Percentiles rank a stretch among this genome's conserved stretches.
phyloP scores from a whole-genome alignment of 345 rosid genomes.

The Salix dunnii region DNA sequence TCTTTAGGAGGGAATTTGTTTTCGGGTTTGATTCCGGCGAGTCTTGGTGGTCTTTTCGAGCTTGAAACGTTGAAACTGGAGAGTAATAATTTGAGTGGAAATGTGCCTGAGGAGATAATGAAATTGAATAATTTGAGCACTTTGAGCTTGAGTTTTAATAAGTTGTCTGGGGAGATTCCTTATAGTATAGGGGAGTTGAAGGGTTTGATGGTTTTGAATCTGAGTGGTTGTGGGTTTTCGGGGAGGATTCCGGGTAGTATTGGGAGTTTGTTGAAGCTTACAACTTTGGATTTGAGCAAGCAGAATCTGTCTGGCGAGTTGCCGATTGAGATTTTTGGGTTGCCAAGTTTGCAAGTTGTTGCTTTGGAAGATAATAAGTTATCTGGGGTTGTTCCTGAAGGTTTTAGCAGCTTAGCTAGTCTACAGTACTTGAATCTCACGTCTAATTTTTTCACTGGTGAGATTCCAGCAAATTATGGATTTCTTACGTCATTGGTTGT shows the following conservation, averaged over 20 bases:
- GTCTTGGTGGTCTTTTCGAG: conserved; percentile 41
- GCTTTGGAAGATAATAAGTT: conserved; percentile 79
- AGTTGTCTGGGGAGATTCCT: conserved; percentile 26
- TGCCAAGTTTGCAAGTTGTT: conserved; percentile 79
- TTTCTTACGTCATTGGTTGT: conserved; percentile 60
- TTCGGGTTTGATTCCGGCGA: conserved; percentile 59
- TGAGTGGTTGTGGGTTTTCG: conserved; percentile 23
- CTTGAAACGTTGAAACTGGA: conserved; percentile 56
- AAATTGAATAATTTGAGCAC: conserved; percentile 53
- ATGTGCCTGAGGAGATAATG: conserved; percentile 58
- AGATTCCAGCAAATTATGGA: conserved; percentile 65
- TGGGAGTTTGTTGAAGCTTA: conserved; percentile 26
- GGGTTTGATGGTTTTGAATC: conserved; percentile 17
- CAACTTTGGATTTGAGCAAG: conserved; percentile 30
- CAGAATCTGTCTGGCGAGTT: conserved; percentile 34
- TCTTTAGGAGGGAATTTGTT: conserved; percentile 63
- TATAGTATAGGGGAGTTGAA: conserved; percentile 21
- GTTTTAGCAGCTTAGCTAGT: conserved; percentile 79
- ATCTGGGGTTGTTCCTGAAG: conserved; percentile 73
- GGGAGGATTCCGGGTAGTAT: conserved; percentile 25
- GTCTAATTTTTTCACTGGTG: conserved; percentile 61
- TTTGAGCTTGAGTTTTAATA: conserved; percentile 56
- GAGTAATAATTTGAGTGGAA: conserved; percentile 53
- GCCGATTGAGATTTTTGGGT: conserved; percentile 72
- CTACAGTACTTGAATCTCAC: conserved; percentile 66